A percentile compares a stretch with the other conserved stretches of the same genome.
Conservation (phyloP, 495 filamentous ascomycete genomes). For the Tuber umbilicatum region DNA sequence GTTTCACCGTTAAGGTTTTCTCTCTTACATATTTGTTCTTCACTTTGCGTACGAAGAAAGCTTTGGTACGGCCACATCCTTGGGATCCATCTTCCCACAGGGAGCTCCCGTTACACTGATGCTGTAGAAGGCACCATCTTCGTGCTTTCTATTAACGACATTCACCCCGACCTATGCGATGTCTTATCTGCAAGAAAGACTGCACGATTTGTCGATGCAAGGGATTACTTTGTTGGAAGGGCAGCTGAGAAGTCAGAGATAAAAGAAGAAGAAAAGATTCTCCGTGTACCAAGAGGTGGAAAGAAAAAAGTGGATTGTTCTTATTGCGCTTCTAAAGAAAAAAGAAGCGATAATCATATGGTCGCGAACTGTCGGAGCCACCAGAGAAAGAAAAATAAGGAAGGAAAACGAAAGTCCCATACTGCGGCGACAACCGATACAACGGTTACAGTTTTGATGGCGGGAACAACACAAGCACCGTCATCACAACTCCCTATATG, state of each 20-base stretch:
- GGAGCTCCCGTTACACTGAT: too few species aligned
- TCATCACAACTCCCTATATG: too few species aligned
- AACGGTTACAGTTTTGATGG: background rate
- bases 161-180: background rate
- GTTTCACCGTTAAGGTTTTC: too few species aligned
- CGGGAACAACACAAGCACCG: background rate
- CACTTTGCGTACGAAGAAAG: too few species aligned
- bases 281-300: background rate
- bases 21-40: too few species aligned
- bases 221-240: background rate
- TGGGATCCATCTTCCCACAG: too few species aligned
- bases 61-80: too few species aligned
- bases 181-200: background rate
- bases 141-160: background rate
- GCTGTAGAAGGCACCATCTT: too few species aligned
- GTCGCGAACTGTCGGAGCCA: background rate
- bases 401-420: background rate
- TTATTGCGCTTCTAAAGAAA: background rate
- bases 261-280: background rate
- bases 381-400: background rate
- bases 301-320: background rate
- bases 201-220: fast-evolving
- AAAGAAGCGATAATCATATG: background rate
- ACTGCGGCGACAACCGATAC: background rate
- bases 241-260: background rate